A percentile compares a stretch with the other conserved stretches of the same genome.
Conservation (phyloP, 331 rosid genomes). For the Prunus yedoensis region DNA sequence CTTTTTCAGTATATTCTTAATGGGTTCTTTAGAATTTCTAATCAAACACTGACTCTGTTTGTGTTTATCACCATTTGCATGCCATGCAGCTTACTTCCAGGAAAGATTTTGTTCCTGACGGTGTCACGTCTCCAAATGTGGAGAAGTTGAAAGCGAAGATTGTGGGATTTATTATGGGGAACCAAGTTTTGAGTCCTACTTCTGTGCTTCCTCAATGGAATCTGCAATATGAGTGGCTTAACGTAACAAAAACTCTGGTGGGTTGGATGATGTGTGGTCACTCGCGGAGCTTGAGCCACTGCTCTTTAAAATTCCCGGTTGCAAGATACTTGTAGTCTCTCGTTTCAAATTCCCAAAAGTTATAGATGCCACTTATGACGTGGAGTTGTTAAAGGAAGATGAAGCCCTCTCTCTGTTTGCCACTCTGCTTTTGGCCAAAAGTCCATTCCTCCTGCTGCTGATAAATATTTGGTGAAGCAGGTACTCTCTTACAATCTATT, state of each 20-base stretch:
- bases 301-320: slow-evolving; percentile 49
- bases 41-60: background rate
- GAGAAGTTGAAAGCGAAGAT: slow-evolving; percentile 61
- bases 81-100: slow-evolving; percentile 57
- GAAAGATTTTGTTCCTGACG: slow-evolving; percentile 81
- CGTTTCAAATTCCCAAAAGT: slow-evolving; percentile 51
- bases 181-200: slow-evolving; percentile 27
- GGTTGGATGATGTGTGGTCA: slow-evolving; percentile 88
- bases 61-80: background rate
- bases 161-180: slow-evolving; percentile 59
- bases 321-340: slow-evolving; percentile 71
- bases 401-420: slow-evolving; percentile 77
- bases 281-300: slow-evolving; percentile 50
- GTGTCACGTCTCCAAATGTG: slow-evolving; percentile 84
- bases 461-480: slow-evolving; percentile 74
- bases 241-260: slow-evolving; percentile 41
- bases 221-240: slow-evolving; percentile 37
- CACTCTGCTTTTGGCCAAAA: slow-evolving; percentile 82
- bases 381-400: slow-evolving; percentile 54
- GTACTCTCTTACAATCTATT: slow-evolving; percentile 30
- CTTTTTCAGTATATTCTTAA: background rate
- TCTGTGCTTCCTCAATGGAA: slow-evolving; percentile 50
- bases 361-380: slow-evolving; percentile 45
- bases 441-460: slow-evolving; percentile 53
- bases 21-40: background rate